Evolutionary conservation across 352 stramenopile species (phyloP).

Genomic region (Paralagenidium karlingii): DNA sequence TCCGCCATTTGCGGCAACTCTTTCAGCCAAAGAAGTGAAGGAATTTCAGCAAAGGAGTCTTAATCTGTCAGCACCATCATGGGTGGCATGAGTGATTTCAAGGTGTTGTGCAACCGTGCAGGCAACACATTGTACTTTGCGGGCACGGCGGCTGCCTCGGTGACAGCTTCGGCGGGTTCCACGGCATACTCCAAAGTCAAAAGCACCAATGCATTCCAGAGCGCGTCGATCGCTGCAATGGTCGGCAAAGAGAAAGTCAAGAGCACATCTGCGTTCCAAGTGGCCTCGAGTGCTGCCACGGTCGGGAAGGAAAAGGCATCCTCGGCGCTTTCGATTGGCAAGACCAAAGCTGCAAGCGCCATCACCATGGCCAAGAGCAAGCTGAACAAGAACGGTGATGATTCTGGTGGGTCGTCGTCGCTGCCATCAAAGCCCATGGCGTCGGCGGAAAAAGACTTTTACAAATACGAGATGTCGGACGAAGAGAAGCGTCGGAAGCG

Average conservation of each 20-base stretch:
- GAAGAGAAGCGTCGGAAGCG: slow-evolving; percentile 64
- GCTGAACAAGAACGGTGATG: slow-evolving; percentile 7
- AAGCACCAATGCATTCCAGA: slow-evolving; percentile 41
- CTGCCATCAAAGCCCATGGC: slow-evolving; percentile 8
- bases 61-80: no score
- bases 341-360: slow-evolving; percentile 33
- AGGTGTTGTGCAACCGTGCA: slow-evolving; percentile 58
- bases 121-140: slow-evolving; percentile 61
- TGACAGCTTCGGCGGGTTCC: slow-evolving; percentile 10
- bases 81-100: slow-evolving; percentile 62
- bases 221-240: slow-evolving; percentile 25
- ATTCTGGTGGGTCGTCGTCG: background rate
- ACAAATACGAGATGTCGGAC: slow-evolving; percentile 73
- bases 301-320: slow-evolving; percentile 46
- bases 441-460: slow-evolving; percentile 52
- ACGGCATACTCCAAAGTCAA: slow-evolving; percentile 21
- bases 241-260: slow-evolving; percentile 40
- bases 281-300: slow-evolving; percentile 21
- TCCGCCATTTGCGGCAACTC: no score
- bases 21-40: no score
- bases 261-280: slow-evolving; percentile 28
- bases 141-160: slow-evolving; percentile 27
- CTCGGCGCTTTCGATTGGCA: slow-evolving; percentile 24
- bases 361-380: slow-evolving; percentile 51
- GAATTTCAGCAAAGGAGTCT: no score